phyloP scores from a whole-genome alignment of 2,329 filamentous ascomycete species.

The Nannizziopsis arthrosporioides region DNA sequence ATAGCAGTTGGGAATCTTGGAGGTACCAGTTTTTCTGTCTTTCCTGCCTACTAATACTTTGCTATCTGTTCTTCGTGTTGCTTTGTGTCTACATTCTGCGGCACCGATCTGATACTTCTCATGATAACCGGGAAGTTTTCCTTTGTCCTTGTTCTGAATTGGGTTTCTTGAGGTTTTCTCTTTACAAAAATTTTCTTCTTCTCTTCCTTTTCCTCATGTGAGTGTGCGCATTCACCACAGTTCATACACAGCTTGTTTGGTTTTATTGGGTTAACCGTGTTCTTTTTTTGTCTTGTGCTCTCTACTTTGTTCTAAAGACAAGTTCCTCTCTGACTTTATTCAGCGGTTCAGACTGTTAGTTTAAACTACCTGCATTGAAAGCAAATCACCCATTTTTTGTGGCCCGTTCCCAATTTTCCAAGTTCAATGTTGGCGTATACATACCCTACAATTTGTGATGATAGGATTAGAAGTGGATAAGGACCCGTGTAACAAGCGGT shows the following conservation, averaged over 20 bases:
- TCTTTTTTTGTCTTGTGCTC: conserved; percentile 1
- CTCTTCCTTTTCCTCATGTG: conserved; percentile 1
- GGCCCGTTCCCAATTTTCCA: neutral
- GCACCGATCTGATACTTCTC: neutral
- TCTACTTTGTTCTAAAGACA: neutral
- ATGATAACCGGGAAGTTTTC: neutral
- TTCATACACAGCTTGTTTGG: neutral
- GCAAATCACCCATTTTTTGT: neutral
- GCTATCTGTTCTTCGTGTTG: neutral
- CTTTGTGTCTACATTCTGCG: neutral
- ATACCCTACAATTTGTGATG: too few species aligned
- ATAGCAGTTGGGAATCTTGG: too few species aligned
- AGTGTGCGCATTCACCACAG: neutral
- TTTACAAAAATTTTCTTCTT: neutral
- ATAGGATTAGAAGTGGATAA: too few species aligned
- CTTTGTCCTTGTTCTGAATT: too few species aligned
- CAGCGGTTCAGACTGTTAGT: too few species aligned
- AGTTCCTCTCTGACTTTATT: neutral
- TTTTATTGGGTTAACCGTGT: neutral
- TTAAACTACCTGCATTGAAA: too few species aligned
- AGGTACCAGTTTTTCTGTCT: conserved; percentile 9
- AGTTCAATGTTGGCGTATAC: neutral
- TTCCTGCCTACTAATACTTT: neutral
- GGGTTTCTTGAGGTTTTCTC: too few species aligned
- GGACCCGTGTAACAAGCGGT: too few species aligned